Conservation (phyloP, 495 filamentous ascomycete genomes). For the Pseudomonodictys pantanalensis region DNA sequence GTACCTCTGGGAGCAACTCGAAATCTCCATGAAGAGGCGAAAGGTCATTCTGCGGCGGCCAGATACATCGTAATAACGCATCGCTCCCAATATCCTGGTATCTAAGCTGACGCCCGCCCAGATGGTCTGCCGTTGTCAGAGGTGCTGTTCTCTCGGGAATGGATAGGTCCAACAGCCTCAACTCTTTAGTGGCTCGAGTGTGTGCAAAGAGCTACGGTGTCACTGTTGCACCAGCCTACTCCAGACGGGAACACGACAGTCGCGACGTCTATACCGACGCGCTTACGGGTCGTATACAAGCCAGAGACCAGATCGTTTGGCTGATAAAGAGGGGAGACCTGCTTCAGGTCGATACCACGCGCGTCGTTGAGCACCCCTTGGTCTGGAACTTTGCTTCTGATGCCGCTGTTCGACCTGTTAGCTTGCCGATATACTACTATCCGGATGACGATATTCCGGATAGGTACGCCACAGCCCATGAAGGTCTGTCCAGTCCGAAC, state of each 20-base stretch:
- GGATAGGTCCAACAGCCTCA: background rate
- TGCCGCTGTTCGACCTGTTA: background rate
- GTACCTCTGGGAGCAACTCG: constrained; percentile 14
- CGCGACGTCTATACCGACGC: background rate
- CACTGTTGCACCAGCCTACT: background rate
- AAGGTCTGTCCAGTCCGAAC: background rate
- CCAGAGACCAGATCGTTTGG: constrained; percentile 15
- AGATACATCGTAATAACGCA: constrained; percentile 15
- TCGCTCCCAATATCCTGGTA: background rate
- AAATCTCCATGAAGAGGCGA: constrained; percentile 4
- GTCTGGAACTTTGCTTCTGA: background rate
- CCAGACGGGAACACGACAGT: background rate
- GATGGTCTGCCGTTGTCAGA: constrained; percentile 27
- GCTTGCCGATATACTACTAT: constrained; percentile 10
- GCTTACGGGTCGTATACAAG: background rate
- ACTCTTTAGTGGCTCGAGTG: background rate
- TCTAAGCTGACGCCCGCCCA: background rate
- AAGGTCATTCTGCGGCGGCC: constrained; percentile 22
- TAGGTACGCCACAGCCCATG: background rate
- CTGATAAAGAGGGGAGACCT: constrained; percentile 17
- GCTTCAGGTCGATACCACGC: background rate
- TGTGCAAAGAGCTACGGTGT: constrained; percentile 16
- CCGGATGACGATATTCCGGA: background rate
- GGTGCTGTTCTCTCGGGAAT: constrained; percentile 21
- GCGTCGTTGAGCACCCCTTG: background rate